phyloP scores from a whole-genome alignment of 305 asterid species.

The Plantago coronopus region DNA sequence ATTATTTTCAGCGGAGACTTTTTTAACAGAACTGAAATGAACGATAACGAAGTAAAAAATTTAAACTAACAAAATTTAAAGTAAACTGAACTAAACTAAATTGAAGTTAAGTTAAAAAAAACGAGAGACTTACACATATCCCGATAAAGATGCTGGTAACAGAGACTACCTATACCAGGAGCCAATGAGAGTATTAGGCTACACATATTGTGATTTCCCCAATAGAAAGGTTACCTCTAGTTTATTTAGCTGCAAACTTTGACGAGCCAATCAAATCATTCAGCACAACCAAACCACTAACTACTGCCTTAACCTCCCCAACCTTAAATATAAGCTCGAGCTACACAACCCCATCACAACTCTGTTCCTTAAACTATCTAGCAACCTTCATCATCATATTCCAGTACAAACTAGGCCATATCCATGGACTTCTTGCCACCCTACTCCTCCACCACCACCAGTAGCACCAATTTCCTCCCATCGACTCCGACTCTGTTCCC shows the following conservation, averaged over 20 bases:
- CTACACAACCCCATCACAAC: neutral
- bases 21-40: too few relatives aligned
- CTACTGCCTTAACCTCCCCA: neutral
- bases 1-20: too few relatives aligned
- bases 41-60: too few relatives aligned
- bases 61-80: too few relatives aligned
- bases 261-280: conserved; percentile 18
- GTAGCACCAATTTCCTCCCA: conserved; percentile 27
- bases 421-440: conserved; percentile 40
- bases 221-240: neutral
- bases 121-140: too few relatives aligned
- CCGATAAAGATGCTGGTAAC: too few relatives aligned
- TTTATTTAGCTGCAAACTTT: conserved; percentile 5
- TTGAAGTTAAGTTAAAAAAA: too few relatives aligned
- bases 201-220: conserved; percentile 1
- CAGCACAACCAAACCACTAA: neutral
- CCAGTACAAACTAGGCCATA: neutral
- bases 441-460: conserved; percentile 26
- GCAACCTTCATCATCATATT: neutral
- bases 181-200: too few relatives aligned
- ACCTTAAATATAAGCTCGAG: conserved; percentile 6
- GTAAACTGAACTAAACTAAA: too few relatives aligned
- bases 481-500: conserved; percentile 33
- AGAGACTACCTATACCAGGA: too few relatives aligned
- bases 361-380: neutral